Conservation (phyloP, 1,284 basidiomycete species). For the Microbotryomycetes sp. region DNA sequence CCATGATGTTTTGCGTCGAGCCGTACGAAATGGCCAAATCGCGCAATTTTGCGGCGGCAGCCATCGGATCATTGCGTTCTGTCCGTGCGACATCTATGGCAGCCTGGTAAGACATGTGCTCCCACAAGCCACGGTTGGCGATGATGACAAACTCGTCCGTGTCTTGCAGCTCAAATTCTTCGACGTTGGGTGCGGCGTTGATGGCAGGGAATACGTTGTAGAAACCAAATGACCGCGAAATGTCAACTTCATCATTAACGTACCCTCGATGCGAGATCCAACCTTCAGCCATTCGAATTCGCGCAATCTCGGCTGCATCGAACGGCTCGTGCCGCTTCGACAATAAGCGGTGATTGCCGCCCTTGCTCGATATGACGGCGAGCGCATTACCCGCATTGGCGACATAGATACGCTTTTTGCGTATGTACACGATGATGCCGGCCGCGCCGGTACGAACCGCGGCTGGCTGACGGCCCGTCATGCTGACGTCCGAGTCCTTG, state of each 20-base stretch:
- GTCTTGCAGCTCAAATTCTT: constrained; percentile 63
- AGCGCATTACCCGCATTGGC: constrained; percentile 87
- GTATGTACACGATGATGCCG: constrained; percentile 79
- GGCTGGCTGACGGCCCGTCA: constrained; percentile 23
- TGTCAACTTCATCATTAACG: constrained; percentile 86
- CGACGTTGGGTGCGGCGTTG: constrained; percentile 78
- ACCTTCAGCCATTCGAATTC: constrained; percentile 86
- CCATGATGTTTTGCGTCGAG: constrained; percentile 88
- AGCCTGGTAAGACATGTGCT: constrained; percentile 87
- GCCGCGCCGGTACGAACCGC: constrained; percentile 63
- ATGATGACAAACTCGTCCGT: constrained; percentile 96
- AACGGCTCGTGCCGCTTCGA: constrained; percentile 86
- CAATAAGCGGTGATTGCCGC: constrained; percentile 67
- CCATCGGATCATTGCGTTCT: constrained; percentile 72
- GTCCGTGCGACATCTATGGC: constrained; percentile 93
- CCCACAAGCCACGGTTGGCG: constrained; percentile 89
- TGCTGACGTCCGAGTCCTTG: constrained; percentile 33
- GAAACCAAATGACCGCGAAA: constrained; percentile 89
- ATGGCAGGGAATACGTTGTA: constrained; percentile 86
- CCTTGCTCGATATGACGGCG: constrained; percentile 73
- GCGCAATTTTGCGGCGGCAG: constrained; percentile 91
- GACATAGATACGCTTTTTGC: constrained; percentile 71
- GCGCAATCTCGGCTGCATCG: constrained; percentile 70
- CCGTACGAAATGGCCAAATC: constrained; percentile 98
- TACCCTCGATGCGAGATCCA: constrained; percentile 93